A percentile compares a stretch with the other conserved stretches of the same genome.
These are phyloP conservation scores for Beta macrorhiza DNA, from an alignment of 179 eudicot genomes.

Conservation along the genomic window DNA sequence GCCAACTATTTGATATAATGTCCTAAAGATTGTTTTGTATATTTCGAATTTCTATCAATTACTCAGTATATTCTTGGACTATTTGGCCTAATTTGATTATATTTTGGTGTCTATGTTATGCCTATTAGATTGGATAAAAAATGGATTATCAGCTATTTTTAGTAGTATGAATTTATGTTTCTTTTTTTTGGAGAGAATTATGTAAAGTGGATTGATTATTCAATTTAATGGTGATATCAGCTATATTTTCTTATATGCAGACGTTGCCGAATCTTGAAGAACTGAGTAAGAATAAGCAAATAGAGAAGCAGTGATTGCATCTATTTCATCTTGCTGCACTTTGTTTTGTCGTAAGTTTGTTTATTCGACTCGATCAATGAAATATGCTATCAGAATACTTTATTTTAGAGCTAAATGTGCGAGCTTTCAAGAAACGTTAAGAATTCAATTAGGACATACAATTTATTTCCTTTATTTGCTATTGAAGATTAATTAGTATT, in stretches of 20 bases:
- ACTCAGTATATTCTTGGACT: too few species aligned
- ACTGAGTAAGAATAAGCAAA: conserved; percentile 25
- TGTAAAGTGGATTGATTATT: not conserved
- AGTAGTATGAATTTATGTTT: too few species aligned
- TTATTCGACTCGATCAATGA: not conserved
- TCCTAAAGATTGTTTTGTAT: conserved; percentile 7
- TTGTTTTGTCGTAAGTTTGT: not conserved
- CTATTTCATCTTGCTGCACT: not conserved
- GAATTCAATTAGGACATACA: too few species aligned
- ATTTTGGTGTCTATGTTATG: not conserved
- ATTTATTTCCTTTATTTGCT: too few species aligned
- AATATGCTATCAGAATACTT: not conserved
- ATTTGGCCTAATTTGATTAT: too few species aligned
- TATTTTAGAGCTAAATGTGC: too few species aligned
- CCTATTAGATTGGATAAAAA: not conserved
- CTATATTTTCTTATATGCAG: conserved; percentile 23
- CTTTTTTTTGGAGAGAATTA: too few species aligned
- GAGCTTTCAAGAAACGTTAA: too few species aligned
- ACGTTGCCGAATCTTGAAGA: conserved; percentile 38
- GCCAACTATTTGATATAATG: conserved; percentile 33
- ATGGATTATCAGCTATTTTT: too few species aligned
- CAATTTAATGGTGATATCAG: not conserved
- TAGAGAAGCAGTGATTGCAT: conserved; percentile 20
- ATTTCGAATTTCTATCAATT: too few species aligned
- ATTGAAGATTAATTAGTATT: too few species aligned